Conservation (phyloP, 768 basidiomycete genomes). For the Mycena leptocephala region DNA sequence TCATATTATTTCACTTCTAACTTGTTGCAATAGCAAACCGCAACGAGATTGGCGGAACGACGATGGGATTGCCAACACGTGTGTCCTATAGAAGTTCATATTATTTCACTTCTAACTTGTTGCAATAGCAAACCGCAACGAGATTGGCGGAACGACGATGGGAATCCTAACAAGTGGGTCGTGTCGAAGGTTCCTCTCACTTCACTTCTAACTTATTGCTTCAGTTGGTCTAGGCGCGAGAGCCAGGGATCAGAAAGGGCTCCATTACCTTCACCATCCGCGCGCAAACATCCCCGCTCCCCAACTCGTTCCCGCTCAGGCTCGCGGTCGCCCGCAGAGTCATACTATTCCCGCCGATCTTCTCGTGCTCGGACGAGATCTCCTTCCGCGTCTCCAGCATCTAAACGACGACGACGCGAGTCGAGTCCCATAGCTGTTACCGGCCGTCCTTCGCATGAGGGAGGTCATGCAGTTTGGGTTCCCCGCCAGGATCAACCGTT, state of each 20-base stretch:
- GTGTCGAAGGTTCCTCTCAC: background rate
- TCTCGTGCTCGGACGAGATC: slow-evolving; percentile 79
- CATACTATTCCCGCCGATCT: slow-evolving; percentile 76
- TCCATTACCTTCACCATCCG: slow-evolving; percentile 54
- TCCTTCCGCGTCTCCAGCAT: slow-evolving; percentile 70
- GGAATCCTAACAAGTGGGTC: slow-evolving; percentile 83
- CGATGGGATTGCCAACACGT: no score
- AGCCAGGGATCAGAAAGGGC: slow-evolving; percentile 57
- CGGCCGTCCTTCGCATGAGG: slow-evolving; percentile 64
- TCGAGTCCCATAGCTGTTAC: slow-evolving; percentile 61
- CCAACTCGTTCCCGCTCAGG: slow-evolving; percentile 70
- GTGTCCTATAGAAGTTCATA: no score
- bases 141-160: slow-evolving; percentile 28
- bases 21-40: no score
- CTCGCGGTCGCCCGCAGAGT: slow-evolving; percentile 75
- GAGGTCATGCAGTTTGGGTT: slow-evolving; percentile 56
- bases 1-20: no score
- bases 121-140: background rate
- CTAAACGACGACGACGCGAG: slow-evolving; percentile 69
- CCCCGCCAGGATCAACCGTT: slow-evolving; percentile 39
- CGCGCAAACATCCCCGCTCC: slow-evolving; percentile 65
- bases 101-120: no score
- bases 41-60: no score
- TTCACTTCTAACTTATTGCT: slow-evolving; percentile 22
- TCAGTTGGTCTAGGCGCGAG: slow-evolving; percentile 81